Evolutionary conservation across 2,329 filamentous ascomycete genomes (phyloP).

Genomic region (Aspergillus intermedius): DNA sequence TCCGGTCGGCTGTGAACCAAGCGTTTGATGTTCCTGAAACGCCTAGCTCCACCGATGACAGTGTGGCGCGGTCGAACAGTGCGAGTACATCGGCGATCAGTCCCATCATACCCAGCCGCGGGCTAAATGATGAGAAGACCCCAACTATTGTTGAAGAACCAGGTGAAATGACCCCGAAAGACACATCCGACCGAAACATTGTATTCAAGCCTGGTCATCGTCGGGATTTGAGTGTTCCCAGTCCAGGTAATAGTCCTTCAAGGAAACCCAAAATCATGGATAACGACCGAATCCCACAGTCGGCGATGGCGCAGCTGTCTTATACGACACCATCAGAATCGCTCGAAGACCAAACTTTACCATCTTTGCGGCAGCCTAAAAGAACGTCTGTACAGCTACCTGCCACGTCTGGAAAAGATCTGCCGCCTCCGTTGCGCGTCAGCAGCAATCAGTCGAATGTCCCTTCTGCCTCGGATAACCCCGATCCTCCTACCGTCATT

Average conservation of each 20-base stretch:
- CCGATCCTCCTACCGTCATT: slow-evolving; percentile 26
- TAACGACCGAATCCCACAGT: slow-evolving; percentile 31
- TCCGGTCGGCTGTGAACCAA: slow-evolving; percentile 56
- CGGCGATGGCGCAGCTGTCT: slow-evolving; percentile 41
- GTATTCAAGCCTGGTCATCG: slow-evolving; percentile 50
- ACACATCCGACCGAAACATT: slow-evolving; percentile 18
- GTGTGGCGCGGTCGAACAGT: slow-evolving; percentile 54
- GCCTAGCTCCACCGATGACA: slow-evolving; percentile 47
- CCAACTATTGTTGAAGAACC: slow-evolving; percentile 53
- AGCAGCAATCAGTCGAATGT: slow-evolving; percentile 15
- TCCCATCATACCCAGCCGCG: slow-evolving; percentile 52
- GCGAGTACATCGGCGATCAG: slow-evolving; percentile 58
- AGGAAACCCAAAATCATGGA: slow-evolving; percentile 49
- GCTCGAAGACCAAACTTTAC: slow-evolving; percentile 7
- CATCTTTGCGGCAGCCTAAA: slow-evolving; percentile 3
- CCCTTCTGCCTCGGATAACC: slow-evolving; percentile 7
- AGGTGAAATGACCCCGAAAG: slow-evolving; percentile 26
- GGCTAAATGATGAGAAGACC: slow-evolving; percentile 37
- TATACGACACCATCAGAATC: slow-evolving; percentile 30
- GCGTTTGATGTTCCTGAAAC: slow-evolving; percentile 58
- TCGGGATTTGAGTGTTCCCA: slow-evolving; percentile 54
- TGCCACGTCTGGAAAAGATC: slow-evolving; percentile 10
- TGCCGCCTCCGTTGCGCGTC: slow-evolving; percentile 30
- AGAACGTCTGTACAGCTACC: slow-evolving; percentile 6
- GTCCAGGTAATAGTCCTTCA: slow-evolving; percentile 55